These are phyloP conservation scores for Maudiozyma saulgeensis DNA, from an alignment of 805 yeast species.

Conservation along the genomic window DNA sequence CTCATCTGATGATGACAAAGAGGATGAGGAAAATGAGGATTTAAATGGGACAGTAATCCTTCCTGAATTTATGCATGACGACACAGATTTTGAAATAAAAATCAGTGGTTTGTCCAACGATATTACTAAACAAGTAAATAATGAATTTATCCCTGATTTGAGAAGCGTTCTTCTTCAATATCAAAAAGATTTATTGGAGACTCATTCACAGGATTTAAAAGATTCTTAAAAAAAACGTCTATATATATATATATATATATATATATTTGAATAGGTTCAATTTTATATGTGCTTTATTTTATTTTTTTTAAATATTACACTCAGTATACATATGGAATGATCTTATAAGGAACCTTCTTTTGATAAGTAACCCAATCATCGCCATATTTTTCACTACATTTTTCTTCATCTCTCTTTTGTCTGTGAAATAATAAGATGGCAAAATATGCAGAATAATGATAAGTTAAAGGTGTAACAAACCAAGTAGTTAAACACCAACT, in stretches of 20 bases:
- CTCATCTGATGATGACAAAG: conserved; percentile 7
- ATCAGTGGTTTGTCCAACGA: conserved; percentile 33
- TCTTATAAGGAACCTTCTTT: conserved; percentile 73
- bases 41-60: conserved; percentile 39
- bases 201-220: conserved; percentile 57
- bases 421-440: conserved; percentile 77
- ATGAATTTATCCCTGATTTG: conserved; percentile 44
- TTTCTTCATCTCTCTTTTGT: conserved; percentile 83
- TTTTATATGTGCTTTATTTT: neutral
- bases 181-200: conserved; percentile 50
- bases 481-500: conserved; percentile 93
- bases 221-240: conserved; percentile 30
- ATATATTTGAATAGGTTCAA: conserved; percentile 2
- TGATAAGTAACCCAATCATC: conserved; percentile 80
- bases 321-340: conserved; percentile 77
- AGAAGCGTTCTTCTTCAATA: conserved; percentile 42
- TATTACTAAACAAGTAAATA: conserved; percentile 35
- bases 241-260: neutral
- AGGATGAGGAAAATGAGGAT: conserved; percentile 29
- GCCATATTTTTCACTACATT: conserved; percentile 81
- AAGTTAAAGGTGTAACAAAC: conserved; percentile 68
- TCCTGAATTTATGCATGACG: conserved; percentile 73
- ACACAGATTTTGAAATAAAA: conserved; percentile 53
- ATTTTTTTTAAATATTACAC: neutral
- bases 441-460: conserved; percentile 79